Percentiles rank a stretch among this genome's conserved stretches.
These are phyloP conservation scores for Lodderomyces metapsilosis DNA, from an alignment of 1,139 yeast genomes.

Conservation along the genomic window DNA sequence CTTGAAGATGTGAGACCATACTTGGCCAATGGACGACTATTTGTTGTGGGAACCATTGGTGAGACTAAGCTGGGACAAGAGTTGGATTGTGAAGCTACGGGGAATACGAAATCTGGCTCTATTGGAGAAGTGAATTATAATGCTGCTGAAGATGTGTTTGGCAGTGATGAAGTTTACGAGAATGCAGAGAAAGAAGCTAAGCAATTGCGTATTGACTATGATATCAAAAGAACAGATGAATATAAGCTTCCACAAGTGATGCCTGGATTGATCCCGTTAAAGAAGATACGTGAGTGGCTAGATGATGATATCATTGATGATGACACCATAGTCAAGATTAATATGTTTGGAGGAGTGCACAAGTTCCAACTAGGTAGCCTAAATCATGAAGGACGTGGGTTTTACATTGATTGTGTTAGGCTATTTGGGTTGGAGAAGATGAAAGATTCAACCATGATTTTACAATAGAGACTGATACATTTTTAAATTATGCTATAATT, in stretches of 20 bases:
- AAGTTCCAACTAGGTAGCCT: slow-evolving; percentile 21
- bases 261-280: slow-evolving; percentile 53
- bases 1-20: slow-evolving; percentile 31
- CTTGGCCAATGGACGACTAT: slow-evolving; percentile 41
- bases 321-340: slow-evolving; percentile 19
- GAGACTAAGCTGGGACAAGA: slow-evolving; percentile 12
- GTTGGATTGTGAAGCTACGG: slow-evolving; percentile 15
- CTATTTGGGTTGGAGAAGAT: slow-evolving; percentile 36
- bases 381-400: slow-evolving; percentile 21
- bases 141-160: slow-evolving; percentile 38
- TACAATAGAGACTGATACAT: slow-evolving; percentile 3
- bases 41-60: slow-evolving; percentile 28
- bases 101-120: slow-evolving; percentile 10
- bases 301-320: slow-evolving; percentile 19
- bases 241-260: slow-evolving; percentile 39
- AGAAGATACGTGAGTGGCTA: slow-evolving; percentile 37
- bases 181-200: slow-evolving; percentile 24
- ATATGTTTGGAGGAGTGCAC: slow-evolving; percentile 14
- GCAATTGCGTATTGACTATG: slow-evolving; percentile 16
- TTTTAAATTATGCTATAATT: not conserved
- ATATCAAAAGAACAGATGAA: slow-evolving; percentile 5
- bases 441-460: slow-evolving; percentile 19
- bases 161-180: slow-evolving; percentile 13
- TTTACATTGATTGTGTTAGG: slow-evolving; percentile 39
- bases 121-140: slow-evolving; percentile 18